Evolutionary conservation across 2,329 filamentous ascomycete species (phyloP).

Genomic region (Albifimbria verrucaria): DNA sequence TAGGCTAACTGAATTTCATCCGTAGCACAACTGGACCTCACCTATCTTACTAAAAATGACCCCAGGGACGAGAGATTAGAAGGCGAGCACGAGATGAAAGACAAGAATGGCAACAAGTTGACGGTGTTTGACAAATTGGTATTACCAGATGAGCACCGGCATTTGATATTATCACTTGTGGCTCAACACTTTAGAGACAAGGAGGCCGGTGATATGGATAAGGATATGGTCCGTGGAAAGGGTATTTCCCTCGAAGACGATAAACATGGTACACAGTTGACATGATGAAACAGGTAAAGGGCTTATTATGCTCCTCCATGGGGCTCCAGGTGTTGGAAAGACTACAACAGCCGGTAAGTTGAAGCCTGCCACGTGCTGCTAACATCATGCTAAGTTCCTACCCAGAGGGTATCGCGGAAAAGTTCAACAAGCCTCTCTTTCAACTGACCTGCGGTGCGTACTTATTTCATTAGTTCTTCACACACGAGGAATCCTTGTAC

Average conservation of each 20-base stretch:
- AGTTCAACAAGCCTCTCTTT: conserved; percentile 7
- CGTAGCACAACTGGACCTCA: neutral
- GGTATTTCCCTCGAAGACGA: too few relatives aligned
- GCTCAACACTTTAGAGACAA: neutral
- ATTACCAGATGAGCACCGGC: neutral
- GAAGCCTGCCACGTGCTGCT: too few relatives aligned
- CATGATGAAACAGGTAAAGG: too few relatives aligned
- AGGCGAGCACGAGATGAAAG: neutral
- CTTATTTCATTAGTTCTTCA: too few relatives aligned
- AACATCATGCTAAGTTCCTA: too few relatives aligned
- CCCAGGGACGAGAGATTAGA: neutral
- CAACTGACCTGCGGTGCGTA: conserved; percentile 9
- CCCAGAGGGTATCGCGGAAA: conserved; percentile 7
- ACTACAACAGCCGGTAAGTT: conserved; percentile 7
- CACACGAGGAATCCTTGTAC: too few relatives aligned
- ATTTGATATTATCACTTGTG: neutral
- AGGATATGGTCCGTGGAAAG: too few relatives aligned
- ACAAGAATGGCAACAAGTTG: neutral
- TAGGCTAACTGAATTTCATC: neutral
- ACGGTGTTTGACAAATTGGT: neutral
- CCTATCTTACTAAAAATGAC: neutral
- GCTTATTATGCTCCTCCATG: conserved; percentile 7
- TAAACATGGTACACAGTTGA: too few relatives aligned
- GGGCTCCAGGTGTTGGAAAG: conserved; percentile 4
- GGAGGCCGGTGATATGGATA: too few relatives aligned